Evolutionary conservation across 2,329 filamentous ascomycete species (phyloP).

Genomic region (Aspergillus viridinutans): DNA sequence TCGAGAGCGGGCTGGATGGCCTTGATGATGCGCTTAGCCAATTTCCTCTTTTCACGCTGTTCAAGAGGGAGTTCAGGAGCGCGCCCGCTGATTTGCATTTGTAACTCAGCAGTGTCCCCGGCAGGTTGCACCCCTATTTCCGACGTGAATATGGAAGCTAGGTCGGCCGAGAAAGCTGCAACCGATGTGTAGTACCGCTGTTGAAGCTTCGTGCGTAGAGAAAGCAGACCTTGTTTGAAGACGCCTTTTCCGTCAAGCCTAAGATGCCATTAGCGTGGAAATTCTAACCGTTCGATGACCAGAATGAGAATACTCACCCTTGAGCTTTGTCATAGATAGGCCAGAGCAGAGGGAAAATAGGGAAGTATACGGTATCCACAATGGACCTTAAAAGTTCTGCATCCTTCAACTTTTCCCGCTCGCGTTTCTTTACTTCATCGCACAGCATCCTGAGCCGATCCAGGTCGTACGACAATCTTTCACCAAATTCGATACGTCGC

Average conservation of each 20-base stretch:
- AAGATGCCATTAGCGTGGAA: conserved; percentile 14
- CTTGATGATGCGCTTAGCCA: conserved; percentile 88
- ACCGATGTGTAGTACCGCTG: conserved; percentile 59
- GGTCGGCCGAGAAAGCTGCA: conserved; percentile 55
- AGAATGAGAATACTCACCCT: conserved; percentile 57
- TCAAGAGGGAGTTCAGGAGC: conserved; percentile 52
- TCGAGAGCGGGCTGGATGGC: conserved; percentile 74
- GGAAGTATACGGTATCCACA: conserved; percentile 88
- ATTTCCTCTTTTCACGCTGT: conserved; percentile 72
- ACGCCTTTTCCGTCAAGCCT: conserved; percentile 50
- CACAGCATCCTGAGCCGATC: conserved; percentile 69
- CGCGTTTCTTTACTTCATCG: conserved; percentile 67
- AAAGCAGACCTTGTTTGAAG: conserved; percentile 52
- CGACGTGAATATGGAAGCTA: conserved; percentile 53
- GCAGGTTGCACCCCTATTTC: conserved; percentile 49
- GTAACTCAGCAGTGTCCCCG: conserved; percentile 41
- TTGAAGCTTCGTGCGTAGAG: conserved; percentile 51
- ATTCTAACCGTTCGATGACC: not conserved
- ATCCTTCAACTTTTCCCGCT: conserved; percentile 71
- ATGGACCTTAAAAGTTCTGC: conserved; percentile 72
- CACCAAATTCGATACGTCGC: conserved; percentile 82
- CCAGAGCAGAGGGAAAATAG: conserved; percentile 69
- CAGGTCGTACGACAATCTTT: conserved; percentile 62
- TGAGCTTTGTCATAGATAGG: conserved; percentile 77
- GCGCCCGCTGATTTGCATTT: conserved; percentile 50